Conservation (phyloP, 176 grass and related monocot genomes). For the Lolium multiflorum region DNA sequence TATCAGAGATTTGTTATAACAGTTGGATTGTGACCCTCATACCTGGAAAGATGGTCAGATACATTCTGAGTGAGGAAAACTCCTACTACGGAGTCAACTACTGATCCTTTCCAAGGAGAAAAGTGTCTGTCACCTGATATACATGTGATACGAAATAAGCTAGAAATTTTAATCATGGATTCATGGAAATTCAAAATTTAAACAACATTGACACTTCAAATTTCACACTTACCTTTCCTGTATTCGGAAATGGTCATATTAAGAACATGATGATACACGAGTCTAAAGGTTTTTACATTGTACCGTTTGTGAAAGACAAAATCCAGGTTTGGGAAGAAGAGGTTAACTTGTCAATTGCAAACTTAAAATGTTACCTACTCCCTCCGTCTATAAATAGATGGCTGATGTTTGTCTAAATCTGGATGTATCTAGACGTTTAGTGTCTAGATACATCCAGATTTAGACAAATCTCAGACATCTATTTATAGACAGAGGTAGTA, state of each 20-base stretch:
- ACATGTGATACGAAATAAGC: conserved; percentile 26
- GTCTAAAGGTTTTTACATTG: background rate
- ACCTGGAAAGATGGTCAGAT: conserved; percentile 72
- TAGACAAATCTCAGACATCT: too few relatives aligned
- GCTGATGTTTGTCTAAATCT: too few relatives aligned
- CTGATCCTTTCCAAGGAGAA: conserved; percentile 90
- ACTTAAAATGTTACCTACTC: background rate
- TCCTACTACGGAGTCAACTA: conserved; percentile 78
- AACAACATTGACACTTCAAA: background rate
- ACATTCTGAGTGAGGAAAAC: conserved; percentile 94
- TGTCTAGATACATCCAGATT: too few relatives aligned
- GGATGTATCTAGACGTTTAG: too few relatives aligned
- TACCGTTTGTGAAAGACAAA: conserved; percentile 4
- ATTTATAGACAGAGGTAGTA: too few relatives aligned
- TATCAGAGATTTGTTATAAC: background rate
- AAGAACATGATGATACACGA: background rate
- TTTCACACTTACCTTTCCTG: conserved; percentile 7
- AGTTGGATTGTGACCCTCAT: background rate
- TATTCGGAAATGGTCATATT: conserved; percentile 24
- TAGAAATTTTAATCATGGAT: conserved; percentile 28
- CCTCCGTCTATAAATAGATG: too few relatives aligned
- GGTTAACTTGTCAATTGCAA: conserved; percentile 16
- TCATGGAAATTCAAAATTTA: background rate
- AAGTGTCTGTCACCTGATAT: conserved; percentile 74
- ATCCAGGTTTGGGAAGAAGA: conserved; percentile 22